Base-by-base conservation (phyloP, 108 stramenopile species). In the Nannochloropsis salina region DNA sequence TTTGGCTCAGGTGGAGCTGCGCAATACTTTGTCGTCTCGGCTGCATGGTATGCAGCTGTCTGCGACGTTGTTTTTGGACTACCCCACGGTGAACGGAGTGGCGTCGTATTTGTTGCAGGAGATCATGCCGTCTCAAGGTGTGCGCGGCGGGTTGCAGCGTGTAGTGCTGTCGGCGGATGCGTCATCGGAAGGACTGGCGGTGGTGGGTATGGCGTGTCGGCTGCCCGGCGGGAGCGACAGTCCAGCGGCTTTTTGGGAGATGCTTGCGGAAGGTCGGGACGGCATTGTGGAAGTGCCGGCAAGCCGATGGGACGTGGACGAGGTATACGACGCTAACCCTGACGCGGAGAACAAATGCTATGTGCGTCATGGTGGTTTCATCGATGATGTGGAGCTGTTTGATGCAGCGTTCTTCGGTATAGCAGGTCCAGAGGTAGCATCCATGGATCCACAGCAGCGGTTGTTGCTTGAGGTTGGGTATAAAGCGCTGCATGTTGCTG, bases 191-290 rank as follows among this genome's bases (percentile, higher is more conserved):
- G 42, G 44, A n/a, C 85, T 89, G 20, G 89, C 86, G 31, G 88
- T 91, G 15, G 85, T 87, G 43, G 90, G 90, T 9, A 88, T 89
- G 22, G 85, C 89, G 41, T 91, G 90, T 81, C 86, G 89, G 20
- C 90, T 89, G n/a, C 90, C 90, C 9, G 89, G 89, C 22, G 89
- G 85, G 2, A 85, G 83, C 31, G 86, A 91, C 86, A 88, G 87
- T 43, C 90, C 90, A 9, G 90, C 88, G 88, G 85, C 87, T 40
- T 89, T 90, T 31, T 91, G 88, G 85, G 79, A 89, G 41, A n/a
- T 90, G 82, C 88, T 89, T 40, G 41, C 81, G 44, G 42, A 85
- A 31, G 89, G 88, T 20, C 43, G 22, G 41, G 89, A 89, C 86
- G 86, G 88, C 44, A 83, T 88, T 3, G 31, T 84, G 41, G 89